Conservation (phyloP, 2,329 filamentous ascomycete species). For the Ampelomyces quisqualis region DNA sequence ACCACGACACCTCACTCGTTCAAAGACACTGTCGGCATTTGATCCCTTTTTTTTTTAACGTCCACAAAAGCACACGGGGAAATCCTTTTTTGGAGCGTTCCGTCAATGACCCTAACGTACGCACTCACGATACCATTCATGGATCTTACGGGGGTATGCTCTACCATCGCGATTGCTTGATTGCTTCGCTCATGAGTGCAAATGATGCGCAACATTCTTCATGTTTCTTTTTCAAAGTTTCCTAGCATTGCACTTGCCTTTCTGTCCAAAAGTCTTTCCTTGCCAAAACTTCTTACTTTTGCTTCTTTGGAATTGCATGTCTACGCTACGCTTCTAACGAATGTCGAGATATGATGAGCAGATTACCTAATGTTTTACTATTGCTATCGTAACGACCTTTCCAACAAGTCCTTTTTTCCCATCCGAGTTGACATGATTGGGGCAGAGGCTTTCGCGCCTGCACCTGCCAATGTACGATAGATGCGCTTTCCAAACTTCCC, state of each 20-base stretch:
- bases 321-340: slow-evolving; percentile 32
- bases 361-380: slow-evolving; percentile 42
- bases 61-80: slow-evolving; percentile 43
- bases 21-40: slow-evolving; percentile 48
- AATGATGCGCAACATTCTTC: slow-evolving; percentile 25
- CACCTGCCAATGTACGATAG: slow-evolving; percentile 36
- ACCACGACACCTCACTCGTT: slow-evolving; percentile 47
- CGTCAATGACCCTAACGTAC: slow-evolving; percentile 39
- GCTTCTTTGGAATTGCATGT: slow-evolving; percentile 26
- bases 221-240: slow-evolving; percentile 10
- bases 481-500: slow-evolving; percentile 23
- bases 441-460: slow-evolving; percentile 2
- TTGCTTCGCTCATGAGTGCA: slow-evolving; percentile 30
- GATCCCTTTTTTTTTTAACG: slow-evolving; percentile 41
- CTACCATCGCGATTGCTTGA: slow-evolving; percentile 30
- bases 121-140: slow-evolving; percentile 44
- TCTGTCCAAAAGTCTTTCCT: slow-evolving; percentile 16
- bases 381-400: slow-evolving; percentile 35
- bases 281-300: slow-evolving; percentile 20
- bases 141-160: slow-evolving; percentile 41
- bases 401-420: slow-evolving; percentile 18
- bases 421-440: slow-evolving; percentile 4
- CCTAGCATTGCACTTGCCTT: background rate
- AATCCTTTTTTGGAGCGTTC: slow-evolving; percentile 44
- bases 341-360: slow-evolving; percentile 36